Percentiles rank a stretch among this genome's conserved stretches.
Evolutionary conservation across 768 basidiomycete genomes (phyloP).

Genomic region (Mrakia hoshinonis): DNA sequence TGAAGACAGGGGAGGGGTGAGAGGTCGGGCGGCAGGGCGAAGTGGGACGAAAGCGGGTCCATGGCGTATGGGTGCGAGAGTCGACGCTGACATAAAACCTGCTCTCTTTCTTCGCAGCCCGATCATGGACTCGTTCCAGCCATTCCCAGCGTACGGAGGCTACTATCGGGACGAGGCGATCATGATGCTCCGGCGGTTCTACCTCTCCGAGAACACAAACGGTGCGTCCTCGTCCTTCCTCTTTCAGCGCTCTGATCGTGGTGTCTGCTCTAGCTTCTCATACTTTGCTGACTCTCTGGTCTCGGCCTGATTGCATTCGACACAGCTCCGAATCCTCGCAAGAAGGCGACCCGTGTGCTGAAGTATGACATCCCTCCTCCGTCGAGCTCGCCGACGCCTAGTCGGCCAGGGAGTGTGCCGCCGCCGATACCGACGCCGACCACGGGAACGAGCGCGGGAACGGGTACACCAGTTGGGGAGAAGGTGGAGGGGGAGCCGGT

Average conservation of each 20-base stretch:
- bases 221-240: constrained; percentile 47
- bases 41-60: no score
- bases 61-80: not conserved
- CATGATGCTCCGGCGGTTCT: constrained; percentile 75
- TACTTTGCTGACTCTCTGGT: not conserved
- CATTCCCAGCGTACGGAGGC: constrained; percentile 66
- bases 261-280: not conserved
- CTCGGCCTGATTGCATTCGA: not conserved
- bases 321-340: constrained; percentile 79
- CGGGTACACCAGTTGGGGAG: not conserved
- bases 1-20: not conserved
- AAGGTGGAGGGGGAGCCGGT: not conserved
- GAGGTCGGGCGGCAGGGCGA: no score
- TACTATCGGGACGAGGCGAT: constrained; percentile 76
- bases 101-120: not conserved
- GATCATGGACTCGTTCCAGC: constrained; percentile 20
- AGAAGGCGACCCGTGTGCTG: constrained; percentile 71
- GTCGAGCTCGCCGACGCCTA: constrained; percentile 19
- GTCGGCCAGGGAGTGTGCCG: constrained; percentile 13
- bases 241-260: no score
- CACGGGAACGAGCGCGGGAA: not conserved
- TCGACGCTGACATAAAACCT: not conserved
- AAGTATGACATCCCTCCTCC: constrained; percentile 63
- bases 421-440: not conserved
- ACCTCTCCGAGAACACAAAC: constrained; percentile 84